Evolutionary conservation across 2,329 filamentous ascomycete species (phyloP).

Genomic region (Colletotrichum scovillei): DNA sequence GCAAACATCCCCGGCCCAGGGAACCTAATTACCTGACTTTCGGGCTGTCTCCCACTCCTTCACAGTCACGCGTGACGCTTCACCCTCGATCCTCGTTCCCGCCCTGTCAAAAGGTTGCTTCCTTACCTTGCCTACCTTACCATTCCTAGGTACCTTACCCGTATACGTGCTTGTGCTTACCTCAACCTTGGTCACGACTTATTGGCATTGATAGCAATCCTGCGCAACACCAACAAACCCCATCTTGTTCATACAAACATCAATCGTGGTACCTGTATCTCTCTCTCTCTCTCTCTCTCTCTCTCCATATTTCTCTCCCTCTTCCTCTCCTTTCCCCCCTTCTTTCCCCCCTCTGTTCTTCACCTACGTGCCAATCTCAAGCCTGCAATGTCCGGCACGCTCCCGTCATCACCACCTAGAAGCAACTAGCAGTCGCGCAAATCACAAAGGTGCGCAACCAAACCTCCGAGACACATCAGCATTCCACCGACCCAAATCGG

Average conservation of each 20-base stretch:
- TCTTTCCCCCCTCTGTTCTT: background rate
- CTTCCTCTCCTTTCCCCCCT: background rate
- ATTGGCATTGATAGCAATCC: background rate
- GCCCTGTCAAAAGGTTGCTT: background rate
- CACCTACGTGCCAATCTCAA: background rate
- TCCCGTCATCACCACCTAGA: background rate
- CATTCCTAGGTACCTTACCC: no score
- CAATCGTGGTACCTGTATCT: background rate
- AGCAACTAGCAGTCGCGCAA: background rate
- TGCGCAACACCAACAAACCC: background rate
- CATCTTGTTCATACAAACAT: background rate
- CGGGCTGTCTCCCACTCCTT: background rate
- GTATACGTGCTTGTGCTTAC: no score
- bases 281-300: background rate
- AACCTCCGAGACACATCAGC: constrained; percentile 11
- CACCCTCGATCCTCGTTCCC: background rate
- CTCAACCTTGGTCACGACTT: no score
- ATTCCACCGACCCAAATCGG: constrained; percentile 24
- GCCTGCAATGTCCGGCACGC: background rate
- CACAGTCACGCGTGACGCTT: background rate
- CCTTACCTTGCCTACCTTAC: no score
- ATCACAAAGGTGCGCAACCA: background rate
- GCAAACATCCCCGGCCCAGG: background rate
- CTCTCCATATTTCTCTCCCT: background rate
- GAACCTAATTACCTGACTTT: background rate